A percentile compares a stretch with the other conserved stretches of the same genome.
Evolutionary conservation across 257 asterid genomes (phyloP).

Genomic region (Solanum peruvianum): DNA sequence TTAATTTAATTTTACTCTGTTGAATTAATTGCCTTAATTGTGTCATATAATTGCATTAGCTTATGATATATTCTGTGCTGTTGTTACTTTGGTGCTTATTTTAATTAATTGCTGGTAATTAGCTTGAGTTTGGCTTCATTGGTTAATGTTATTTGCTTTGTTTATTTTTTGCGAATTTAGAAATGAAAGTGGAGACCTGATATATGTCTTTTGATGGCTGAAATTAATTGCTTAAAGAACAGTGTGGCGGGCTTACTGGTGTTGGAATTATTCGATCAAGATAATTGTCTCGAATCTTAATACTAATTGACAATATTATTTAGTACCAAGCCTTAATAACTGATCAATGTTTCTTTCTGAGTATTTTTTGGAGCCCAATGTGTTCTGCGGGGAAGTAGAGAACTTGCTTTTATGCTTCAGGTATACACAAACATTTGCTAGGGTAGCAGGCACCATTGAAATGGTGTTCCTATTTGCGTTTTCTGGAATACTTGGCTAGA

Average conservation of each 20-base stretch:
- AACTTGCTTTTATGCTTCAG: not conserved
- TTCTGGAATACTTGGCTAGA: not conserved
- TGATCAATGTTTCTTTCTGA: not conserved
- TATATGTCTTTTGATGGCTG: not conserved
- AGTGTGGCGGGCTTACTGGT: not conserved
- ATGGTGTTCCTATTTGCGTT: not conserved
- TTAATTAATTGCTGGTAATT: not conserved
- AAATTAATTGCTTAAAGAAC: not conserved
- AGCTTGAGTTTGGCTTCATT: not conserved
- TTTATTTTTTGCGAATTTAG: not conserved
- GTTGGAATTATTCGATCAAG: not conserved
- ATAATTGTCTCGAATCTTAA: not conserved
- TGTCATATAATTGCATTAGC: not conserved
- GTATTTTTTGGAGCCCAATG: not conserved
- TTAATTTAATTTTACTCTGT: not conserved
- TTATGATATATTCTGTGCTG: not conserved
- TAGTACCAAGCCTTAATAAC: not conserved
- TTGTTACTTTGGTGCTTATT: not conserved
- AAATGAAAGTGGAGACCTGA: not conserved
- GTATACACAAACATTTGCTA: not conserved
- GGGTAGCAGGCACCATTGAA: not conserved
- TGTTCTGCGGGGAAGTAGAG: not conserved
- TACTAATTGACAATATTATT: not conserved
- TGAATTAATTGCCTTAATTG: not conserved
- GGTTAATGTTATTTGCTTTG: not conserved